Conservation (phyloP, 768 basidiomycete species). For the Mrakia blollopis region DNA sequence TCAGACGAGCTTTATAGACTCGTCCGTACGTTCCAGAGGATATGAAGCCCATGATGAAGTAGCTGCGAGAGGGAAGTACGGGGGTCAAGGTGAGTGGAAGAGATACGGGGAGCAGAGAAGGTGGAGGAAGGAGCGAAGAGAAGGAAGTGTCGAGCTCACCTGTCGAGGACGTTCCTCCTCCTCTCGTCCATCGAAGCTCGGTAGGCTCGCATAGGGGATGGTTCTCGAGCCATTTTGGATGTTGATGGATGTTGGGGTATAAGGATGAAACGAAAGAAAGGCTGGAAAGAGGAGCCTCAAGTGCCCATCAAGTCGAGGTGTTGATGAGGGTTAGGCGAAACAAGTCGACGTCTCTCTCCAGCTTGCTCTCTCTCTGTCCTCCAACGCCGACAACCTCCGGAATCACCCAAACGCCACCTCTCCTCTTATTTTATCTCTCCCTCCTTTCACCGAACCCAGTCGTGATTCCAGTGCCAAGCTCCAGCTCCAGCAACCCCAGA, state of each 20-base stretch:
- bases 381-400: neutral
- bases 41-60: constrained; percentile 91
- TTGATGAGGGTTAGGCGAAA: neutral
- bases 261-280: neutral
- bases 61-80: constrained; percentile 67
- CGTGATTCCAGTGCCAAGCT: neutral
- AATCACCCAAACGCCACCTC: neutral
- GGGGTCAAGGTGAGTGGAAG: too few species aligned
- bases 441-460: too few species aligned
- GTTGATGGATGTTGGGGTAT: neutral
- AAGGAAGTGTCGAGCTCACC: neutral
- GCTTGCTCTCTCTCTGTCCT: neutral
- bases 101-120: neutral
- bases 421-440: neutral
- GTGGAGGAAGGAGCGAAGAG: neutral
- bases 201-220: constrained; percentile 70
- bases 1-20: constrained; percentile 79
- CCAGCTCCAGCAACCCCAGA: neutral
- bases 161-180: constrained; percentile 45
- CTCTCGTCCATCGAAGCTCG: constrained; percentile 69
- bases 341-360: neutral
- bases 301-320: neutral
- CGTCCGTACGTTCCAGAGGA: constrained; percentile 96
- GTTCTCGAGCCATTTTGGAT: neutral
- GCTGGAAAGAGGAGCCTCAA: neutral